Base-by-base conservation (phyloP, 805 yeast species). In the Yarrowia osloensis region DNA sequence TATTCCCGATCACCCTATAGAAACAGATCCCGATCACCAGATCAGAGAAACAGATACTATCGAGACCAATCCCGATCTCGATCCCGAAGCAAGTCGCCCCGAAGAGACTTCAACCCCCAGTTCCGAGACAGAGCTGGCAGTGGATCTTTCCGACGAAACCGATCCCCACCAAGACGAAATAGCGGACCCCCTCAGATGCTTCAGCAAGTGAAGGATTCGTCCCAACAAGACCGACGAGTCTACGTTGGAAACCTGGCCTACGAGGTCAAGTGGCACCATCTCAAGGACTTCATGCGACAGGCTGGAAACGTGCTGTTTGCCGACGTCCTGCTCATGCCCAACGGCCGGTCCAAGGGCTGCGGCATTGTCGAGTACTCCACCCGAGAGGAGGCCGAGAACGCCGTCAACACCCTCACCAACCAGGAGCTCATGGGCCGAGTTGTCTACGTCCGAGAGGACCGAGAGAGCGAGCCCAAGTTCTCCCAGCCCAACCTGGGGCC, bases 371-470 rank as follows among this genome's bases (percentile, higher is more conserved):
- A 92, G 77, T 93, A 88, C 73, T 80, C 86, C 13, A 80, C 80
- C 68, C 81, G 81, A 68, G 87, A 83, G 19, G 88, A 86, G 67
- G 97, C 91, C 6, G 82, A 81, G 55, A 81, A 79, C 26, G 97
- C 97, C 13, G 90, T 92, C 72, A 78, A 81, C 66, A 81, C 85
- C 71, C 88, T 82, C 73, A 89, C 90, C 77, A 87, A 90, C 73
- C 81, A 86, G 33, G 81, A 80, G 39, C 84, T 87, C 70, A 78
- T 81, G 74, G 96, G 91, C 15, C 87, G 98, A 77, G 88, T 86
- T 72, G 88, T 92, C 50, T 91, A 89, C 77, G 96, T 93, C 11
- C 87, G 98, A 79, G 96, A 92, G 78, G 88, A 90, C 75, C 95
- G 79, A 59, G 81, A 75, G 75, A 72, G 69, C 70, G 78, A 70